These are phyloP conservation scores for Hyparrhenia diplandra DNA, from an alignment of 176 grass and related monocot genomes.

Conservation along the genomic window DNA sequence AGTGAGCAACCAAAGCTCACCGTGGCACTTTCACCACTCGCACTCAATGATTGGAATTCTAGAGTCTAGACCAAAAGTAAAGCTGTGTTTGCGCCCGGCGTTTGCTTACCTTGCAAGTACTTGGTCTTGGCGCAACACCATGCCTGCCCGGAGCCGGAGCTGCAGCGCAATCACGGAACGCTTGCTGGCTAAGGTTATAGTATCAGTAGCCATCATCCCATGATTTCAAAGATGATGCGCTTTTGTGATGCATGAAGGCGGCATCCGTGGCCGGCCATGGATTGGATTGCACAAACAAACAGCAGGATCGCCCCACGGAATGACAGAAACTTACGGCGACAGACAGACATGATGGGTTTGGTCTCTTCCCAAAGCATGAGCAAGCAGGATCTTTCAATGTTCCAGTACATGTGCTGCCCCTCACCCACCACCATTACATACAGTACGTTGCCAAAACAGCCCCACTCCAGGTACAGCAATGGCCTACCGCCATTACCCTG, in stretches of 20 bases:
- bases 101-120: conserved; percentile 7
- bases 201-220: neutral
- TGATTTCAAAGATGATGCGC: neutral
- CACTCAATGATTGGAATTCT: neutral
- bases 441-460: neutral
- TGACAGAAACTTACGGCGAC: neutral
- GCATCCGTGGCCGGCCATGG: neutral
- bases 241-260: neutral
- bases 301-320: neutral
- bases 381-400: conserved; percentile 7
- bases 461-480: neutral
- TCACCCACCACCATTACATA: neutral
- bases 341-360: neutral
- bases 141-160: too few species aligned
- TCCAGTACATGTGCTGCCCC: neutral
- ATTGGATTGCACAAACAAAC: neutral
- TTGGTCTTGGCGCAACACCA: too few species aligned
- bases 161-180: too few species aligned
- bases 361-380: neutral
- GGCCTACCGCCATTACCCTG: conserved; percentile 9
- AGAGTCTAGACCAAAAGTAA: neutral
- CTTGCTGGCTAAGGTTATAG: neutral
- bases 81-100: neutral
- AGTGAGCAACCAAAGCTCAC: neutral
- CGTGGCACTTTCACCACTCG: too few species aligned